A percentile compares a stretch with the other conserved stretches of the same genome.
Conservation (phyloP, 352 stramenopile genomes). For the Phytopythium delawarense region DNA sequence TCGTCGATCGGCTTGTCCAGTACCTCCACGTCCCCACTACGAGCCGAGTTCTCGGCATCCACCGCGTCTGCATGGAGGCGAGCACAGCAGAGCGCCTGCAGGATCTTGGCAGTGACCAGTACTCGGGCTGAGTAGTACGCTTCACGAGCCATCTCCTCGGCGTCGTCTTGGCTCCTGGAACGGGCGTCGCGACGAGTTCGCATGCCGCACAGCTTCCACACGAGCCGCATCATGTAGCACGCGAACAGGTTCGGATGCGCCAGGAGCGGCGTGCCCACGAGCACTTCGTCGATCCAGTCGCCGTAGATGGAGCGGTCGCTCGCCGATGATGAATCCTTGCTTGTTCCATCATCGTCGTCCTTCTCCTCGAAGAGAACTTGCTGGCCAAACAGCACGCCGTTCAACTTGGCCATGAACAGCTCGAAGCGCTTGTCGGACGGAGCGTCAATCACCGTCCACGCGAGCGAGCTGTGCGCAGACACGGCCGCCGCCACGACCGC, state of each 20-base stretch:
- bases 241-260: slow-evolving; percentile 45
- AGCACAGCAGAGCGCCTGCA: slow-evolving; percentile 54
- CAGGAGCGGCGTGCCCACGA: slow-evolving; percentile 38
- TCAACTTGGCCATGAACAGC: slow-evolving; percentile 37
- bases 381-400: slow-evolving; percentile 65
- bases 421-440: slow-evolving; percentile 41
- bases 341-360: slow-evolving; percentile 15
- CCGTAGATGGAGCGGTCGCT: slow-evolving; percentile 8
- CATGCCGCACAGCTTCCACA: slow-evolving; percentile 31
- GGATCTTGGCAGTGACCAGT: slow-evolving; percentile 49
- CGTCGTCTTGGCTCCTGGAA: slow-evolving; percentile 20
- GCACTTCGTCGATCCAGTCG: slow-evolving; percentile 18
- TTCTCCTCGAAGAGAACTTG: slow-evolving; percentile 72
- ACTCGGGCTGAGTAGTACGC: slow-evolving; percentile 54
- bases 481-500: slow-evolving; percentile 35
- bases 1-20: slow-evolving; percentile 16
- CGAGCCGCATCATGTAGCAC: slow-evolving; percentile 49
- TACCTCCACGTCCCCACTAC: slow-evolving; percentile 5
- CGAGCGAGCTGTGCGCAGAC: slow-evolving; percentile 34
- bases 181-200: background rate
- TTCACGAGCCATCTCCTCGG: slow-evolving; percentile 42
- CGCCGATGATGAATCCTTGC: slow-evolving; percentile 9
- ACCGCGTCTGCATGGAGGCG: slow-evolving; percentile 9
- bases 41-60: slow-evolving; percentile 4
- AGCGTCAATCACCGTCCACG: slow-evolving; percentile 38